Percentiles rank a stretch among this genome's conserved stretches.
Evolutionary conservation across 345 rosid species (phyloP).

Genomic region (Citrus mangshanensis): DNA sequence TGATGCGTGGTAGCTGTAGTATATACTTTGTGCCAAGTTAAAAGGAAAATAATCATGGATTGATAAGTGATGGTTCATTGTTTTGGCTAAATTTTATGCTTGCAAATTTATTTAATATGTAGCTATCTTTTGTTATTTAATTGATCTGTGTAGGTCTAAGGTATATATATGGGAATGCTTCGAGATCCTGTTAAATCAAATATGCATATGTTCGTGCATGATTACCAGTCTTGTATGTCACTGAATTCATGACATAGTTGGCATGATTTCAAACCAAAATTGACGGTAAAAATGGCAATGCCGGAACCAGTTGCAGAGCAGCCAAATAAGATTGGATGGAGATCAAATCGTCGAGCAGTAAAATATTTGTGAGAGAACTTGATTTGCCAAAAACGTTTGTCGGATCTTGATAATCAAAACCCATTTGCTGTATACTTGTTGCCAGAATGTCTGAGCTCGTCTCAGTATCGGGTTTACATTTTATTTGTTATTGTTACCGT

Average conservation of each 20-base stretch:
- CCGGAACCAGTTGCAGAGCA: too few relatives aligned
- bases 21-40: constrained; percentile 10
- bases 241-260: neutral
- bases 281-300: neutral
- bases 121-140: neutral
- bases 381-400: neutral
- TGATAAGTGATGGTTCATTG: neutral
- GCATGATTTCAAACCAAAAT: neutral
- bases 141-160: neutral
- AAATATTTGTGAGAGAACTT: too few relatives aligned
- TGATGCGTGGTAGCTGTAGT: constrained; percentile 3
- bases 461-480: neutral
- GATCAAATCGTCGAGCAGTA: too few relatives aligned
- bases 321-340: too few relatives aligned
- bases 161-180: neutral
- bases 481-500: too few relatives aligned
- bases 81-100: neutral
- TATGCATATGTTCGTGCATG: neutral
- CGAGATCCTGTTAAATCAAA: neutral
- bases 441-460: neutral
- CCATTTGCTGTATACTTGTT: too few relatives aligned
- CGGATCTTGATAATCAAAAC: neutral
- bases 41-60: neutral
- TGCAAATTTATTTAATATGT: neutral
- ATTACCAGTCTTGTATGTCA: neutral